Evolutionary conservation across 768 basidiomycete species (phyloP), one percentile per base, ranked within the genome.

Genomic region (Pseudohyphozyma bogoriensis): DNA sequence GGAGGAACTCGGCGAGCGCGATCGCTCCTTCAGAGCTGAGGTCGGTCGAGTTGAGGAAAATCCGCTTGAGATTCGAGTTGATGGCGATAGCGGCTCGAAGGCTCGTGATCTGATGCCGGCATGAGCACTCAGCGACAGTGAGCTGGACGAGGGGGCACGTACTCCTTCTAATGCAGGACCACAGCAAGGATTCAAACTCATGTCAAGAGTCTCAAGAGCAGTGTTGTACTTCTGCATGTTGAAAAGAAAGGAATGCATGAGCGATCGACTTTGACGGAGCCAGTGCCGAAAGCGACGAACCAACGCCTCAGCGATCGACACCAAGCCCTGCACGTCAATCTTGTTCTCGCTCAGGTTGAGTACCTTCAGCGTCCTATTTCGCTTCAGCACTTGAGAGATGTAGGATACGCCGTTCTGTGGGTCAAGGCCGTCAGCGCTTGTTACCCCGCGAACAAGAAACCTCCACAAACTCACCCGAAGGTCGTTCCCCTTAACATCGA

Each of bases 321-420:
- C 82, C 13, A 99, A 77, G 55, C 89, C 88, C 12, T 79, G 76
- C 1, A 87, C 81, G 59, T 93, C 93, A 8, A 99, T 81, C 72
- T 86, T 89, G 73, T 97, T 97, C 72, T 97, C 93, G 69, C 87
- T 85, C 54, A 97, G 75, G 73, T 96, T 97, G 29, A 96, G 79
- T 8, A 96, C 85, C 74, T 93, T 95, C 46, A 97, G 77, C 4
- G 93, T 96, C 46, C 91, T 79, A 73, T 99, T 97, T 39, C 93
- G 84, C 72, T 97, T 97, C 64, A 97, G 77, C 0, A 97, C 93
- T 74, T 97, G 92, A 0, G 91, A 85, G 51, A 97, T 82, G 70
- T 95, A 96, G 0, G 81, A 82, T 37, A 96, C 85, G 0, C 93
- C 92, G 45, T 74, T 81, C 80, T 82, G 62, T 18, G 46, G 44